Base-by-base conservation (phyloP, 2,329 filamentous ascomycete species). In the Thelonectria blattea region DNA sequence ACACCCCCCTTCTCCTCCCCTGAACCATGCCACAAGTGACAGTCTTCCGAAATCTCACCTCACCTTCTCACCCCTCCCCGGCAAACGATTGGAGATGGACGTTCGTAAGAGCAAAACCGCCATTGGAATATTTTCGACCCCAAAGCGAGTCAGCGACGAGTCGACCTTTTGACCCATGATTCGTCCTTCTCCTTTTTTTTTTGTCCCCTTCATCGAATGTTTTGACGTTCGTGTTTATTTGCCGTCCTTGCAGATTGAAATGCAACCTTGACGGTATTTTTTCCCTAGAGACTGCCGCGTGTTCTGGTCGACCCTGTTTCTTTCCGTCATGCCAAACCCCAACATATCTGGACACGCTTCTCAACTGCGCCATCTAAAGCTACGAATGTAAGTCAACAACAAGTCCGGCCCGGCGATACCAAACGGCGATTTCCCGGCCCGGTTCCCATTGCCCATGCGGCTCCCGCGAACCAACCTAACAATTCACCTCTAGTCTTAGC, bases 151-250 rank as follows among this genome's bases (percentile, higher is more conserved):
- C 20, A 30, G 20, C 24, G 9, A 46, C 18, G 18, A 30, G 15
- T 47, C 22, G 43, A 34, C 22, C 42, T 45, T 45, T 18, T 17
- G 8, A 22, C n/a, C 42, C 20, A 47, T 30, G 18, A 12, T 30
- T 46, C 20, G 18, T 11, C n/a, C 20, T 46, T 22, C 30, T 22
- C 47, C 37, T 34, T 49, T 37, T 24, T n/a, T n/a, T n/a, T n/a
- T n/a, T n/a, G n/a, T n/a, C n/a, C n/a, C n/a, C 27, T n/a, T 37
- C 45, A 30, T 47, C 45, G 45, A 47, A 47, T 47, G 45, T 47
- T 24, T n/a, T 6, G 22, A 24, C 22, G 3, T 24, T 3, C 3
- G 6, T 24, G 22, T 24, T n/a, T 24, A 24, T 24, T 45, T 14
- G 45, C 20, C 22, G 45, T 48, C 24, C 45, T 48, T 48, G 45